These are phyloP conservation scores for Pelargonium australe DNA, from an alignment of 441 rosid species.

Conservation along the genomic window DNA sequence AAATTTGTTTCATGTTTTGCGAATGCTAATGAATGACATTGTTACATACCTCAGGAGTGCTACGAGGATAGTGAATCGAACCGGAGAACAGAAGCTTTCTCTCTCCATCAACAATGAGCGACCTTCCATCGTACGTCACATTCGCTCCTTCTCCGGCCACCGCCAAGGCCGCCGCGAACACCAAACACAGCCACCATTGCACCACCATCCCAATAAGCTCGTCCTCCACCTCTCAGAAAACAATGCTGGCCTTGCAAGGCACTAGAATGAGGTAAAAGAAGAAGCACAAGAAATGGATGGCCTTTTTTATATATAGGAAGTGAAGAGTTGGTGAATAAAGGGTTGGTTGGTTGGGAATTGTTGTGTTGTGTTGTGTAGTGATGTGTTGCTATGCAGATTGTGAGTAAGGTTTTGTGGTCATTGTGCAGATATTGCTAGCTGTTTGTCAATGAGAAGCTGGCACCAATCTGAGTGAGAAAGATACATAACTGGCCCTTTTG, in stretches of 20 bases:
- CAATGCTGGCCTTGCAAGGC: neutral
- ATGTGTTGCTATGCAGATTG: too few relatives aligned
- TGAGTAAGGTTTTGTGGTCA: too few relatives aligned
- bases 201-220: neutral
- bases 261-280: neutral
- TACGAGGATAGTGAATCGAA: conserved; percentile 81
- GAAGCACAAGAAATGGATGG: neutral
- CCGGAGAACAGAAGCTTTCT: conserved; percentile 73
- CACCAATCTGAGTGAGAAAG: too few relatives aligned
- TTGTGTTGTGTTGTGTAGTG: too few relatives aligned
- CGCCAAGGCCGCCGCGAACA: neutral
- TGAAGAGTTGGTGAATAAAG: neutral
- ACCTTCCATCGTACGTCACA: conserved; percentile 70
- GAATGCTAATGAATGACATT: neutral
- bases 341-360: too few relatives aligned
- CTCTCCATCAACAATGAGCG: conserved; percentile 63
- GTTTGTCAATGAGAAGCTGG: too few relatives aligned
- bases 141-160: conserved; percentile 26
- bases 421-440: too few relatives aligned
- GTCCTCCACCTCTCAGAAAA: neutral
- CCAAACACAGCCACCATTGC: neutral
- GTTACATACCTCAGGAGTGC: conserved; percentile 67
- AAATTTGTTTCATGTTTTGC: neutral
- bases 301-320: neutral
- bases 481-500: too few relatives aligned